Conservation (phyloP, 2,329 filamentous ascomycete species). For the Podosphaera fusca region DNA sequence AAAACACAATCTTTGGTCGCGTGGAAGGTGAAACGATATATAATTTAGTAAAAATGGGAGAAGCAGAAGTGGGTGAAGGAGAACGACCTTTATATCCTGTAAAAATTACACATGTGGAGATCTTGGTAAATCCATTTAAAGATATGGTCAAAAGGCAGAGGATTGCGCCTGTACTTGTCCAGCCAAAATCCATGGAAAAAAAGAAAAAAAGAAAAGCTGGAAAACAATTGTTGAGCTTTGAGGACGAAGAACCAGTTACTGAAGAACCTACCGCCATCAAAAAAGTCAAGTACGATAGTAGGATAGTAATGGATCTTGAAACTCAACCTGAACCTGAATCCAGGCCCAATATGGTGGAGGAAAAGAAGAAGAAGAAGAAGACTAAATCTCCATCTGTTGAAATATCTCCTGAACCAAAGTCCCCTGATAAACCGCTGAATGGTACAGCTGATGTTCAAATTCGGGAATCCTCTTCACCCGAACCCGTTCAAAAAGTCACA, state of each 20-base stretch:
- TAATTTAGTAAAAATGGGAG: constrained; percentile 82
- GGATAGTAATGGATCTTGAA: constrained; percentile 41
- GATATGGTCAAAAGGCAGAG: constrained; percentile 52
- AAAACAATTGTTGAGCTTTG: constrained; percentile 60
- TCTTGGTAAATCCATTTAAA: constrained; percentile 61
- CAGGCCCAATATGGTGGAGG: constrained; percentile 6
- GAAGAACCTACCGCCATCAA: constrained; percentile 38
- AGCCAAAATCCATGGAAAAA: constrained; percentile 22
- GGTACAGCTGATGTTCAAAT: constrained; percentile 15
- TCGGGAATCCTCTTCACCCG: constrained; percentile 15
- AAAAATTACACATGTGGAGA: constrained; percentile 50
- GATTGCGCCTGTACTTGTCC: constrained; percentile 25
- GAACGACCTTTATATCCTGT: constrained; percentile 74
- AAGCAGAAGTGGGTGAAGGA: constrained; percentile 59
- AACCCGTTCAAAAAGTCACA: constrained; percentile 17
- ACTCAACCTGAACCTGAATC: constrained; percentile 13
- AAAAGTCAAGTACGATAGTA: constrained; percentile 58
- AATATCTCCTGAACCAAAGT: constrained; percentile 18
- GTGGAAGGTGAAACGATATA: constrained; percentile 89
- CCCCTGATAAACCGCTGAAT: constrained; percentile 12
- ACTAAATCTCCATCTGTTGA: constrained; percentile 16
- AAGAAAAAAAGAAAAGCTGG: constrained; percentile 51
- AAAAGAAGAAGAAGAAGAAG: constrained; percentile 14
- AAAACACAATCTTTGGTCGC: constrained; percentile 84
- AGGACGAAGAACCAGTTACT: constrained; percentile 29